phyloP scores from a whole-genome alignment of 2,329 filamentous ascomycete genomes.

The Penicillium oxalicum region DNA sequence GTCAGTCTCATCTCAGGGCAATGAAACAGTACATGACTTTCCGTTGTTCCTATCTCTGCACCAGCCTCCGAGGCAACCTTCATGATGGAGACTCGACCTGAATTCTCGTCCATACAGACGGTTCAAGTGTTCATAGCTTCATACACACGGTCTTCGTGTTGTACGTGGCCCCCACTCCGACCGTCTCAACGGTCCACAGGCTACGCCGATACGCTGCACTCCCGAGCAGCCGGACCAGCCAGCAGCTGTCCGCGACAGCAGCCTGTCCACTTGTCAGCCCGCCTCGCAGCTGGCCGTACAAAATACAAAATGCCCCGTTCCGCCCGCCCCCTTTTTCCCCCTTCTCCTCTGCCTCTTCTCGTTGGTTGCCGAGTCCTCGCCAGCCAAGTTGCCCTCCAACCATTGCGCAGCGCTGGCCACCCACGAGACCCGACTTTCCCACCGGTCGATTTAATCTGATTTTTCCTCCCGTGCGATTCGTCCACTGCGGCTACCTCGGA shows the following conservation, averaged over 20 bases:
- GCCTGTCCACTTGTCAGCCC: slow-evolving; percentile 9
- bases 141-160: too few species aligned
- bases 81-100: too few species aligned
- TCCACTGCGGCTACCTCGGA: neutral
- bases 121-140: too few species aligned
- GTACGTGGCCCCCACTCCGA: too few species aligned
- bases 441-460: neutral
- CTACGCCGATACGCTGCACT: slow-evolving; percentile 3
- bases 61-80: too few species aligned
- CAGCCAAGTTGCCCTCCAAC: slow-evolving; percentile 26
- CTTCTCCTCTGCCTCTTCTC: slow-evolving; percentile 37
- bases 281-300: slow-evolving; percentile 17
- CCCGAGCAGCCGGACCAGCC: slow-evolving; percentile 12
- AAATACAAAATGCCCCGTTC: slow-evolving; percentile 39
- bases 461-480: neutral
- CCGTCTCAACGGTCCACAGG: too few species aligned
- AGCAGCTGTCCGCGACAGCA: neutral
- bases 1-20: too few species aligned
- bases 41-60: too few species aligned
- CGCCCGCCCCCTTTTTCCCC: slow-evolving; percentile 31
- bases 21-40: too few species aligned
- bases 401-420: slow-evolving; percentile 18
- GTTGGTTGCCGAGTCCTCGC: slow-evolving; percentile 34
- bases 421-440: slow-evolving; percentile 9
- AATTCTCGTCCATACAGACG: too few species aligned